Evolutionary conservation across 106 monocot genomes (phyloP).

Genomic region (Allium sativum): DNA sequence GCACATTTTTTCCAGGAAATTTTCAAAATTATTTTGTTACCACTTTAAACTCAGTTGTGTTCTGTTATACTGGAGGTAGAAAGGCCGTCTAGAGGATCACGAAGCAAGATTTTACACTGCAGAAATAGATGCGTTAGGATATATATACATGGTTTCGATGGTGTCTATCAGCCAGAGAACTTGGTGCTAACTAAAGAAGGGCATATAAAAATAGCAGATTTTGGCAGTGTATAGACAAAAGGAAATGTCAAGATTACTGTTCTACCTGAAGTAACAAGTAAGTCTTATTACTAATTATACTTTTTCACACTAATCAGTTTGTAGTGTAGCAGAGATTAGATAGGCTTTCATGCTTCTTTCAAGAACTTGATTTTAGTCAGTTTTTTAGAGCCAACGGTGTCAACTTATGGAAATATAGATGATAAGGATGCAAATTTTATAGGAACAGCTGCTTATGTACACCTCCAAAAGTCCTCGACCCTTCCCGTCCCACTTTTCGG

Average conservation of each 20-base stretch:
- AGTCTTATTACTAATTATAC: too few relatives aligned
- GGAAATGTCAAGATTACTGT: conserved; percentile 27
- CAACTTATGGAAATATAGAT: conserved; percentile 28
- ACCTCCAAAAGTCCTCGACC: conserved; percentile 86
- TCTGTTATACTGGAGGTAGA: conserved; percentile 43
- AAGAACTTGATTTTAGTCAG: too few relatives aligned
- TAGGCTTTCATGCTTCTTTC: too few relatives aligned
- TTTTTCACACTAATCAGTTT: neutral
- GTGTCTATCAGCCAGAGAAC: conserved; percentile 62
- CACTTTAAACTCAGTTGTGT: neutral
- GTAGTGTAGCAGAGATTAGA: too few relatives aligned
- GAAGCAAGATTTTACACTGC: conserved; percentile 74
- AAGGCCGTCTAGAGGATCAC: conserved; percentile 46
- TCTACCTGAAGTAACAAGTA: conserved; percentile 47
- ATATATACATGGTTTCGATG: conserved; percentile 56
- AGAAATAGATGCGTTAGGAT: conserved; percentile 50
- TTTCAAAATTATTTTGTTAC: neutral
- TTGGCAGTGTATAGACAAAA: conserved; percentile 54
- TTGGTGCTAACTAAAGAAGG: conserved; percentile 61
- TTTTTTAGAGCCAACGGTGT: neutral
- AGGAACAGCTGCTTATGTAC: conserved; percentile 94
- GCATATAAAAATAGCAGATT: conserved; percentile 70
- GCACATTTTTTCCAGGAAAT: neutral
- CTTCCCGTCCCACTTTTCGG: conserved; percentile 65
- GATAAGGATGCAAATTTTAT: conserved; percentile 74